Conservation (phyloP, 2,329 filamentous ascomycete genomes). For the Xylaria sp. region DNA sequence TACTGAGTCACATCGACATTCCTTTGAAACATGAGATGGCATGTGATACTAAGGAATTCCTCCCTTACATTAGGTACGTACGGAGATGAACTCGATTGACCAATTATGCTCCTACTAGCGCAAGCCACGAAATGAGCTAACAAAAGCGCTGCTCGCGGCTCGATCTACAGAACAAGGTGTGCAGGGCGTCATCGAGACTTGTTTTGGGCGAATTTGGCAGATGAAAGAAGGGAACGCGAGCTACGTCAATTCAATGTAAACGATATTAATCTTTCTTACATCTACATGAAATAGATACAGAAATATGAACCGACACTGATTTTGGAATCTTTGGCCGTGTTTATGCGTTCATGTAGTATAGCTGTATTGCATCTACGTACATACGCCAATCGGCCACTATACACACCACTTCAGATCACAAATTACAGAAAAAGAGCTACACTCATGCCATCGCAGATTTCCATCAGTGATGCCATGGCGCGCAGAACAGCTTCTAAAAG, state of each 20-base stretch:
- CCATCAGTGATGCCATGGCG: constrained; percentile 34
- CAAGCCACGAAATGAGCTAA: not conserved
- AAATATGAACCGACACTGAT: not conserved
- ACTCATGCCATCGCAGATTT: not conserved
- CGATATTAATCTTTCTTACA: not conserved
- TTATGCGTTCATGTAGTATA: not conserved
- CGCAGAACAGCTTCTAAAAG: constrained; percentile 38
- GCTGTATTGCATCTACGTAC: not conserved
- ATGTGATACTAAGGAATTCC: too few relatives aligned
- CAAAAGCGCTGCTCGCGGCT: not conserved
- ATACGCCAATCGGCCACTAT: not conserved
- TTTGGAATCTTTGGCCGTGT: not conserved
- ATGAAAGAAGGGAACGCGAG: constrained; percentile 5
- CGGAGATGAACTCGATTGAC: too few relatives aligned
- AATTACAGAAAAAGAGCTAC: not conserved
- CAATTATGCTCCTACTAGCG: not conserved
- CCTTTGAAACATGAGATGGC: too few relatives aligned
- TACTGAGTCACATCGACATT: too few relatives aligned
- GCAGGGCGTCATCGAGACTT: constrained; percentile 24
- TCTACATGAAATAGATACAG: not conserved
- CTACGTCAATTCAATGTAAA: not conserved
- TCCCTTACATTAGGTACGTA: too few relatives aligned
- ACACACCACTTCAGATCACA: not conserved
- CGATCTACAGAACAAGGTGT: constrained; percentile 23
- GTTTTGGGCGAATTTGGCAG: not conserved